Base-by-base conservation (phyloP, 1,284 basidiomycete species). In the Xerocomus amazonicus region DNA sequence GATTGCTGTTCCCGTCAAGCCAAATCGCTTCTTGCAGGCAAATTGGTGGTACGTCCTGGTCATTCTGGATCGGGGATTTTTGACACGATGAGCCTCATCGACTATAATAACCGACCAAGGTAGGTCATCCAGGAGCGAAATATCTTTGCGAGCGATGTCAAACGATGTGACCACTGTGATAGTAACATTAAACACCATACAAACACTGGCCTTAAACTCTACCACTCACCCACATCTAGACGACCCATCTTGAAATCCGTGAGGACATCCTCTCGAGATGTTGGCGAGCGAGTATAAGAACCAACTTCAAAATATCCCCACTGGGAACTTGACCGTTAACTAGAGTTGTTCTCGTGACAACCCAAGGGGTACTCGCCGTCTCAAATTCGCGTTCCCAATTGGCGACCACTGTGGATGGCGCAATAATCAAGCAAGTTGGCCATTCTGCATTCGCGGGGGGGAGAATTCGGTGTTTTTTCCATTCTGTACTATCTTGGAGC, bases 311-410 rank as follows among this genome's bases (percentile, higher is more conserved):
- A 90, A 59, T 87, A 87, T 0, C 84, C 83, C 86, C 87, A 88
- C 84, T 90, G 44, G 36, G 4, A 17, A 10, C n/a, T 19, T 37
- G 2, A 19, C 35, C 17, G 28, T 50, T 47, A 36, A 43, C 13
- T 35, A 16, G 17, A 28, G 19, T 45, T 28, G 5, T 9, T 37
- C 31, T 33, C 23, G 13, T 5, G 17, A 33, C n/a, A 36, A 14
- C 13, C 3, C 8, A 6, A 28, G 19, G 35, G 71, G 70, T 45
- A 53, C 78, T 57, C 53, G 79, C 82, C 14, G 80, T 88, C 54
- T 83, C 69, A 53, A 93, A 81, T 66, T 94, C 91, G 34, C 87
- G 70, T 55, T 84, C 78, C 92, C 92, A 94, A 54, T 92, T 92
- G 34, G 75, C 77, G 0, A 88, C 81, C 2, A 92, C 86, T 3